Conservation (phyloP, 2,329 filamentous ascomycete species). For the Didymella keratinophila region DNA sequence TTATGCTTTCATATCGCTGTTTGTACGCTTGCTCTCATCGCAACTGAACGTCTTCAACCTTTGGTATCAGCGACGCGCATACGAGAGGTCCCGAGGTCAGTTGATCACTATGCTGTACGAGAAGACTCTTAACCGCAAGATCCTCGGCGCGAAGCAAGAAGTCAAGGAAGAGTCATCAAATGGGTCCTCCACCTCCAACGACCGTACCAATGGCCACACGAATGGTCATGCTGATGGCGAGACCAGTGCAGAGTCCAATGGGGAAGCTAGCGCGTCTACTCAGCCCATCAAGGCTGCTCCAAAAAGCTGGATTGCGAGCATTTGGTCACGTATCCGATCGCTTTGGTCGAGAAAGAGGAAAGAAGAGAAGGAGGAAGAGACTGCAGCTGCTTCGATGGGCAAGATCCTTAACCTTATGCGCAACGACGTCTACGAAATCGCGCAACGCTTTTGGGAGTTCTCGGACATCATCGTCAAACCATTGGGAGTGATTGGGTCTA, state of each 20-base stretch:
- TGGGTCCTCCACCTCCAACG: too few species aligned
- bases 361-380: constrained; percentile 51
- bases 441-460: constrained; percentile 89
- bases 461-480: constrained; percentile 78
- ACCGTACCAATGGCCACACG: constrained; percentile 17
- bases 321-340: constrained; percentile 23
- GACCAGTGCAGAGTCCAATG: constrained; percentile 15
- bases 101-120: constrained; percentile 86
- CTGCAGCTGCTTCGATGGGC: constrained; percentile 78
- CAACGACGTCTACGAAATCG: constrained; percentile 80
- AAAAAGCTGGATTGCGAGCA: constrained; percentile 15
- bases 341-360: constrained; percentile 38
- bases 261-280: constrained; percentile 12
- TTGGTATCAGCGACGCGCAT: constrained; percentile 85
- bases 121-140: constrained; percentile 75
- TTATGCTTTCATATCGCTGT: constrained; percentile 70
- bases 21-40: constrained; percentile 66
- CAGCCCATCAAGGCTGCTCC: constrained; percentile 13
- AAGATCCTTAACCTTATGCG: constrained; percentile 91
- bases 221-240: constrained; percentile 28
- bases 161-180: constrained; percentile 38
- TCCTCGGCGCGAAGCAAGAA: constrained; percentile 42
- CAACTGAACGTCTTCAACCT: constrained; percentile 74
- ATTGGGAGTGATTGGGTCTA: constrained; percentile 75
- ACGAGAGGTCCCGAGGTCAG: constrained; percentile 84